Conservation (phyloP, 257 asterid genomes). For the Solanum dulcamara region DNA sequence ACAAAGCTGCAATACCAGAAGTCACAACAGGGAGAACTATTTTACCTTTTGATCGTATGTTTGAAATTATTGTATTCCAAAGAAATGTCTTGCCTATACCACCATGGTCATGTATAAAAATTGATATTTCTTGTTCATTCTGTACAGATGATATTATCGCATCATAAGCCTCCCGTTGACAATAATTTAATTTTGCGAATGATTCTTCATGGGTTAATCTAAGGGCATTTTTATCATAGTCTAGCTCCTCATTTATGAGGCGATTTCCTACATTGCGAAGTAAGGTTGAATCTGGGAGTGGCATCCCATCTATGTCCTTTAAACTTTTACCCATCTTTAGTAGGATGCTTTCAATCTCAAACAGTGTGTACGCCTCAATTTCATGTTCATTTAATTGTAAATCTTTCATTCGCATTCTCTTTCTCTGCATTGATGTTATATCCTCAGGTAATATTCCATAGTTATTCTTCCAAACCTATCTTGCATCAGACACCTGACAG, state of each 20-base stretch:
- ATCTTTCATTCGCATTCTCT: neutral
- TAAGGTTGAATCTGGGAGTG: neutral
- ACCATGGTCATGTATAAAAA: neutral
- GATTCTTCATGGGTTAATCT: neutral
- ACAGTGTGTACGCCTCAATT: neutral
- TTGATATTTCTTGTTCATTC: neutral
- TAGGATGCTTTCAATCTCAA: neutral
- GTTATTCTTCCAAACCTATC: neutral
- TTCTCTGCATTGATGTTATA: neutral
- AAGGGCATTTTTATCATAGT: neutral
- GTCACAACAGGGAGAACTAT: neutral
- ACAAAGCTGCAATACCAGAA: neutral
- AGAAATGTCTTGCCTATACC: neutral
- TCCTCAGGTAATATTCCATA: neutral
- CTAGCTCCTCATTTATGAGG: neutral
- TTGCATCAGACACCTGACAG: neutral
- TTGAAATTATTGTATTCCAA: neutral
- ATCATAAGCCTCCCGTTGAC: neutral
- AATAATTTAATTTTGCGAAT: neutral
- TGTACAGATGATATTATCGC: neutral
- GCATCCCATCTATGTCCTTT: neutral
- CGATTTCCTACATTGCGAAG: neutral
- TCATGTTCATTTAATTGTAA: neutral
- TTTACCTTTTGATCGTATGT: neutral
- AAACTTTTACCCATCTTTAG: neutral